phyloP scores from a whole-genome alignment of 2,329 filamentous ascomycete species.

The Didymella exigua region DNA sequence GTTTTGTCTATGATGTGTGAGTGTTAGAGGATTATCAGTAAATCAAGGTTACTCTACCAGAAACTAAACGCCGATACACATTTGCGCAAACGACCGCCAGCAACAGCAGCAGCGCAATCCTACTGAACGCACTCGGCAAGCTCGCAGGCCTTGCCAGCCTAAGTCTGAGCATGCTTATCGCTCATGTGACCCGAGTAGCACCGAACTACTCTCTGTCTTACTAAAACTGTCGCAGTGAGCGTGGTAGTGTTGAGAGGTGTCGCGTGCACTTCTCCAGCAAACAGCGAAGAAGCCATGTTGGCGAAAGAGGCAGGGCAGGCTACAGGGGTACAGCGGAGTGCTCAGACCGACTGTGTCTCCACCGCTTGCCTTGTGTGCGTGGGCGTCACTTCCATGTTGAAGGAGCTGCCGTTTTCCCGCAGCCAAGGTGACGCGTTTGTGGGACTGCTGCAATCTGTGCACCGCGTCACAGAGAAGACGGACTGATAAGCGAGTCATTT shows the following conservation, averaged over 20 bases:
- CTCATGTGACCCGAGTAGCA: conserved; percentile 7
- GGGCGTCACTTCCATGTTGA: conserved; percentile 7
- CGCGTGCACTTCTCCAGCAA: conserved; percentile 7
- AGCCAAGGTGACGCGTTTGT: conserved; percentile 17
- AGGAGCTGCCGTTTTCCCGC: conserved; percentile 9
- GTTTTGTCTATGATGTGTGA: conserved; percentile 33
- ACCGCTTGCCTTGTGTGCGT: conserved; percentile 14
- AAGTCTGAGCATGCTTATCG: conserved; percentile 16
- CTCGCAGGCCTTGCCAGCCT: conserved; percentile 10
- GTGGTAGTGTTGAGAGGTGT: neutral
- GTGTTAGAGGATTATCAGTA: neutral
- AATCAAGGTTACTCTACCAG: conserved; percentile 10
- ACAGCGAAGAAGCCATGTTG: conserved; percentile 5
- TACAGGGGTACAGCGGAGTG: conserved; percentile 9
- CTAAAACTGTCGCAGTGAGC: neutral
- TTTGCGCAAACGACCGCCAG: conserved; percentile 20
- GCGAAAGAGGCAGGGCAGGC: conserved; percentile 9
- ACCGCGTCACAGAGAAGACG: neutral
- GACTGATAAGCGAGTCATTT: neutral
- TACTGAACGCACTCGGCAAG: conserved; percentile 13
- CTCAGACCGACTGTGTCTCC: conserved; percentile 8
- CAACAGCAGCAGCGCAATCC: conserved; percentile 12
- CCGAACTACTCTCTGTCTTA: neutral
- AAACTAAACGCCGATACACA: conserved; percentile 17
- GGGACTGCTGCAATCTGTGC: conserved; percentile 14